phyloP scores from a whole-genome alignment of 2,329 filamentous ascomycete genomes.

The Sordariomycetes sp. region DNA sequence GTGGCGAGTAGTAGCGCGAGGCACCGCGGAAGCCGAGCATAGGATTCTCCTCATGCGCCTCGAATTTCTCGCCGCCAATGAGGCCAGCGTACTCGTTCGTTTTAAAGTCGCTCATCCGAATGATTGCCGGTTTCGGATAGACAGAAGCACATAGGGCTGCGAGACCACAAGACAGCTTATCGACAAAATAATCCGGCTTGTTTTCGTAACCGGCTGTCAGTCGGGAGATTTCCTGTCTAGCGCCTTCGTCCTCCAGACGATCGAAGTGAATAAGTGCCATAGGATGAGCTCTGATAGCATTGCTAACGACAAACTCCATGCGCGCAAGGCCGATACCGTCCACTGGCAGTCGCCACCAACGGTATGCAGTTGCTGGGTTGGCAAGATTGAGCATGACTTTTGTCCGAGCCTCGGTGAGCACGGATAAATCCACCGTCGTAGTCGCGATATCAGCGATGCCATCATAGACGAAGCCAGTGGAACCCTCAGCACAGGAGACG shows the following conservation, averaged over 20 bases:
- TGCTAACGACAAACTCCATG: conserved; percentile 27
- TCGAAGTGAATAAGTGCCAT: conserved; percentile 24
- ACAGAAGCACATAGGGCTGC: conserved; percentile 24
- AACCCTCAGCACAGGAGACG: conserved; percentile 25
- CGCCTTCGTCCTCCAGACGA: conserved; percentile 14
- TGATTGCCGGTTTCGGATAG: conserved; percentile 24
- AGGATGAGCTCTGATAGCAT: conserved; percentile 22
- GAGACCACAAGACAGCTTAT: conserved; percentile 22
- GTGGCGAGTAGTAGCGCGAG: conserved; percentile 27
- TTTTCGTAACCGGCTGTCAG: conserved; percentile 18
- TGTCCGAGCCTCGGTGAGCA: conserved; percentile 14
- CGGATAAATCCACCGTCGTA: conserved; percentile 16
- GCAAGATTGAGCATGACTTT: conserved; percentile 26
- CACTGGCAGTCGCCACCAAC: conserved; percentile 25
- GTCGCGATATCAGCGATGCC: conserved; percentile 20
- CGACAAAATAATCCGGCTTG: conserved; percentile 26
- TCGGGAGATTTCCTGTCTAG: conserved; percentile 14
- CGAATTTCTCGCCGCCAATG: conserved; percentile 25
- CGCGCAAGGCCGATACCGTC: conserved; percentile 27
- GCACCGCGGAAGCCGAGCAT: conserved; percentile 29
- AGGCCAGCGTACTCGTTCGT: conserved; percentile 27
- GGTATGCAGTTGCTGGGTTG: conserved; percentile 23
- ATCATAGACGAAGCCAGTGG: conserved; percentile 23
- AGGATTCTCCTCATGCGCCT: conserved; percentile 25
- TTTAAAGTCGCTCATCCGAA: conserved; percentile 28